Conservation (phyloP, 2,329 filamentous ascomycete genomes). For the Stachybotrys echinatus region DNA sequence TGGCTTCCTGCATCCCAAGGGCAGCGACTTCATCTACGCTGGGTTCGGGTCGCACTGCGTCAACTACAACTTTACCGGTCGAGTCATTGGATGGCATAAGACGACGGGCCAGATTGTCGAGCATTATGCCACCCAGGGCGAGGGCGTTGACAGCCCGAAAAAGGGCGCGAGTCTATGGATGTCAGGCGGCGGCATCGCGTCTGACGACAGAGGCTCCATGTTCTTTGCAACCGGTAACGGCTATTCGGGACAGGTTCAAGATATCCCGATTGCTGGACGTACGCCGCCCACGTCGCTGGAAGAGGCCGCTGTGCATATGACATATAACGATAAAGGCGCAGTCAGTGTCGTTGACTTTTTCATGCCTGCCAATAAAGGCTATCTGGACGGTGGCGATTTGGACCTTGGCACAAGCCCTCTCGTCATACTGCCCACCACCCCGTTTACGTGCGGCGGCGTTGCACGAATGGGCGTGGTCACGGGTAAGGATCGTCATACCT, state of each 20-base stretch:
- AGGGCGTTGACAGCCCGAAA: not conserved
- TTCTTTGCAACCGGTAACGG: constrained; percentile 2
- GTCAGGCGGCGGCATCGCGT: constrained; percentile 2
- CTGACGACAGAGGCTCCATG: constrained; percentile 1
- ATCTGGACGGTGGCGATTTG: not conserved
- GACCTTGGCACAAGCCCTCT: constrained; percentile 2
- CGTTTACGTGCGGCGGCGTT: not conserved
- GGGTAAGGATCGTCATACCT: not conserved
- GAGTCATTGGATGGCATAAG: constrained; percentile 1
- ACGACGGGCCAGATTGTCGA: constrained; percentile 1
- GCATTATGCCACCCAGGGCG: constrained; percentile 1
- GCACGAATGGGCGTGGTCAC: not conserved
- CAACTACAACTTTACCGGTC: constrained; percentile 1
- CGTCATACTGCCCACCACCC: not conserved
- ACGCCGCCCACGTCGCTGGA: not conserved
- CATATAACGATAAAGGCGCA: not conserved
- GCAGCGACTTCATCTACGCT: constrained; percentile 1
- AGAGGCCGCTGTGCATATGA: constrained; percentile 1
- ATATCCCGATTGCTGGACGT: not conserved
- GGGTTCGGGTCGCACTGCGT: constrained; percentile 2
- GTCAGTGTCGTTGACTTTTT: not conserved
- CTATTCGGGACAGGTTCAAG: constrained; percentile 1
- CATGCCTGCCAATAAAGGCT: constrained; percentile 1
- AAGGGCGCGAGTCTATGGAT: not conserved
- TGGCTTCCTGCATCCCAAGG: not conserved